Conservation (phyloP, 116 monocot genomes). For the Dioscorea cayenensis region DNA sequence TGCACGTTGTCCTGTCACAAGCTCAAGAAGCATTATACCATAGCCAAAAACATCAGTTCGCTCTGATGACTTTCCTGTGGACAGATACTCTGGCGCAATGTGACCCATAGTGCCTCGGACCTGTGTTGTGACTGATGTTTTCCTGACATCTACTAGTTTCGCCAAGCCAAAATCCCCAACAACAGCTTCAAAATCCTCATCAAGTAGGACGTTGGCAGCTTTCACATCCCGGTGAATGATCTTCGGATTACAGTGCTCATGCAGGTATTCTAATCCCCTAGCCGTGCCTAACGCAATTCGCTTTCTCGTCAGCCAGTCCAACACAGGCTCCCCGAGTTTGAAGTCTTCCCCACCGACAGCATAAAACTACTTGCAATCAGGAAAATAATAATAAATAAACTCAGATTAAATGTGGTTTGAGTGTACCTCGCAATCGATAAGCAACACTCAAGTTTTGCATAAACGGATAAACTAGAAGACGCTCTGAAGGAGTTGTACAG, state of each 20-base stretch:
- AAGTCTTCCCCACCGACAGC: slow-evolving; percentile 44
- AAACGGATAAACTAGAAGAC: slow-evolving; percentile 95
- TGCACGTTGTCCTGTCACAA: slow-evolving; percentile 88
- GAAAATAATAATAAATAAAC: neutral
- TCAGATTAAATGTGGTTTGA: neutral
- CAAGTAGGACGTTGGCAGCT: slow-evolving; percentile 89
- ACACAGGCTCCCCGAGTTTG: slow-evolving; percentile 61
- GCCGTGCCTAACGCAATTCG: slow-evolving; percentile 77
- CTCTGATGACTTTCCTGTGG: slow-evolving; percentile 91
- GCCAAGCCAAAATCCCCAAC: slow-evolving; percentile 96
- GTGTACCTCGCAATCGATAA: slow-evolving; percentile 81
- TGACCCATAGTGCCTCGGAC: slow-evolving; percentile 97
- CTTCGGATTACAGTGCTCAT: slow-evolving; percentile 93
- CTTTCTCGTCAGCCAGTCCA: slow-evolving; percentile 74
- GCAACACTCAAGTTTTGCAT: slow-evolving; percentile 98
- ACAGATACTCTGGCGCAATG: slow-evolving; percentile 90
- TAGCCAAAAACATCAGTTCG: slow-evolving; percentile 92
- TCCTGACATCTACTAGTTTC: slow-evolving; percentile 77
- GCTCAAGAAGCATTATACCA: slow-evolving; percentile 94
- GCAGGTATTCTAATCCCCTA: slow-evolving; percentile 83
- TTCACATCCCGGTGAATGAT: slow-evolving; percentile 95
- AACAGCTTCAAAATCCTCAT: slow-evolving; percentile 85
- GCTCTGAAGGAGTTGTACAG: slow-evolving; percentile 84
- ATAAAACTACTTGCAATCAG: neutral
- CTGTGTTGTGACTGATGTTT: slow-evolving; percentile 85